Conservation (phyloP, 1,139 yeast species). For the Sugiyamaella neomexicana region DNA sequence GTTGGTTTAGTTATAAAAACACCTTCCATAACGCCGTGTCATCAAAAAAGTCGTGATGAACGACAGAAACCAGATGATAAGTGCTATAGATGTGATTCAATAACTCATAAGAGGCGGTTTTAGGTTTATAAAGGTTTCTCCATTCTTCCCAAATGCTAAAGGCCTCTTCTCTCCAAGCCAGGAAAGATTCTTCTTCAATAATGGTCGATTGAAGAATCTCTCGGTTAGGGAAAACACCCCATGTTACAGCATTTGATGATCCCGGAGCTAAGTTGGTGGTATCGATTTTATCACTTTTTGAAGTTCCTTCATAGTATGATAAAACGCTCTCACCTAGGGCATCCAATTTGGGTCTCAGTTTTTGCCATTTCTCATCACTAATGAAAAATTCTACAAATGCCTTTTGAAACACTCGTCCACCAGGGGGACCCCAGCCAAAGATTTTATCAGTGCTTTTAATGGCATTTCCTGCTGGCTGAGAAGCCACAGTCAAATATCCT, state of each 20-base stretch:
- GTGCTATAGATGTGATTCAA: slow-evolving; percentile 60
- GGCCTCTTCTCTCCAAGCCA: slow-evolving; percentile 94
- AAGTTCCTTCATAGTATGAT: slow-evolving; percentile 74
- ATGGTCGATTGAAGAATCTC: slow-evolving; percentile 87
- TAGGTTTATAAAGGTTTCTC: slow-evolving; percentile 73
- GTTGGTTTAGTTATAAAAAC: slow-evolving; percentile 35
- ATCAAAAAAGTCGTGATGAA: slow-evolving; percentile 79
- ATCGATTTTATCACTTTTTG: slow-evolving; percentile 39
- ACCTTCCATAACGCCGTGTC: slow-evolving; percentile 78
- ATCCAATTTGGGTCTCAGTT: slow-evolving; percentile 55
- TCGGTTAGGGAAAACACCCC: slow-evolving; percentile 92
- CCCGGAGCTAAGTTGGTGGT: slow-evolving; percentile 56
- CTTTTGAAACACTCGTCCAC: slow-evolving; percentile 89
- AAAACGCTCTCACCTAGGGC: slow-evolving; percentile 47
- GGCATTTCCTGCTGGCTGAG: slow-evolving; percentile 90
- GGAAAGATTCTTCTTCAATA: slow-evolving; percentile 81
- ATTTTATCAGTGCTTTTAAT: slow-evolving; percentile 75
- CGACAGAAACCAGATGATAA: slow-evolving; percentile 75
- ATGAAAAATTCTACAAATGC: slow-evolving; percentile 90
- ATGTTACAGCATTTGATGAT: slow-evolving; percentile 77
- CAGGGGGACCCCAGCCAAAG: slow-evolving; percentile 95
- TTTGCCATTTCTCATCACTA: slow-evolving; percentile 67
- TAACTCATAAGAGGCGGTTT: slow-evolving; percentile 56
- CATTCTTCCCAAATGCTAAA: slow-evolving; percentile 89
- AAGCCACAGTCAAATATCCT: slow-evolving; percentile 85